These are phyloP conservation scores for Cetraspora pellucida DNA, from an alignment of 192 early-diverging fungal species.

Conservation along the genomic window DNA sequence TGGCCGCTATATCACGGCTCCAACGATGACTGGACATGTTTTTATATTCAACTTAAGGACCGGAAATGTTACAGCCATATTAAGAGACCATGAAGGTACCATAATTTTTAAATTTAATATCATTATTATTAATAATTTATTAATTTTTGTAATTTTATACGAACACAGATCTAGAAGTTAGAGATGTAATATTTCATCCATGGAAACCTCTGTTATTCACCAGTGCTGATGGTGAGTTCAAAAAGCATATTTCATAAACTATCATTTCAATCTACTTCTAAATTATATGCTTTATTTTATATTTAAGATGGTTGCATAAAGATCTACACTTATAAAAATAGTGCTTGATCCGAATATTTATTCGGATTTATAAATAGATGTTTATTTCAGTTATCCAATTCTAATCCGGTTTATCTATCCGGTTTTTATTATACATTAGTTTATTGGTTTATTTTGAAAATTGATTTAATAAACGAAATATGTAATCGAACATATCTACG, in stretches of 20 bases:
- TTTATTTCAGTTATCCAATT: too few species aligned
- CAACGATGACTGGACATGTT: conserved; percentile 86
- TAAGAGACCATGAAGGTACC: conserved; percentile 83
- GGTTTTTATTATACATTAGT: too few species aligned
- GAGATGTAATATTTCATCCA: conserved; percentile 91
- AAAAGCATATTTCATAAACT: not conserved
- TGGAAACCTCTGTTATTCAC: conserved; percentile 78
- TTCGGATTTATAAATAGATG: too few species aligned
- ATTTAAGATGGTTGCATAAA: conserved; percentile 66
- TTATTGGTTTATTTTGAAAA: too few species aligned
- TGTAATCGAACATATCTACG: too few species aligned
- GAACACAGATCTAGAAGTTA: conserved; percentile 77
- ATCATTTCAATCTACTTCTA: conserved; percentile 3
- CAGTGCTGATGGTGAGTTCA: conserved; percentile 74
- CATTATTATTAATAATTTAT: not conserved
- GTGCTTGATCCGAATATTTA: too few species aligned
- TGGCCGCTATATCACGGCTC: conserved; percentile 86
- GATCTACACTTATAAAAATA: conserved; percentile 57
- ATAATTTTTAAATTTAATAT: conserved; percentile 22
- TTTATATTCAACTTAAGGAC: conserved; percentile 81
- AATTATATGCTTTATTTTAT: not conserved
- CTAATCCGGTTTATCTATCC: too few species aligned
- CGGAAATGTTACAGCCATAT: conserved; percentile 72
- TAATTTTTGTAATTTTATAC: conserved; percentile 11
- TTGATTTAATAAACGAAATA: too few species aligned